Conservation (phyloP, 306 rosid genomes). For the Fagus crenata region DNA sequence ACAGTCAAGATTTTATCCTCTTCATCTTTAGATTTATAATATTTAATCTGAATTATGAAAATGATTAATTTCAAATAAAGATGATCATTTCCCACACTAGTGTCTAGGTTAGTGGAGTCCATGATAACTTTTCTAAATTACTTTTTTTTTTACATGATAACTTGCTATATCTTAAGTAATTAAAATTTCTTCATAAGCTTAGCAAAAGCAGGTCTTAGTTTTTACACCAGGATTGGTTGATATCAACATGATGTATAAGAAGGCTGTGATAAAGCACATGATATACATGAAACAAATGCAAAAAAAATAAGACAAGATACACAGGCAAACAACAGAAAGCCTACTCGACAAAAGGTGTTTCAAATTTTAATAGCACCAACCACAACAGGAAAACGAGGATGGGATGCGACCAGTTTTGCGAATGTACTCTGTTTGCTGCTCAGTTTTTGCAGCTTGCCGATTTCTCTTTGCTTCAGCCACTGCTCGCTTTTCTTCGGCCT, state of each 20-base stretch:
- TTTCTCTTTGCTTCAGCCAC: conserved; percentile 74
- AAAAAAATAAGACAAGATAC: background rate
- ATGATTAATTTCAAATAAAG: too few relatives aligned
- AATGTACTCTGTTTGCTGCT: conserved; percentile 72
- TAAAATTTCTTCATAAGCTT: background rate
- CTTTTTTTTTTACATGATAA: background rate
- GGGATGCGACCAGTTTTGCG: conserved; percentile 84
- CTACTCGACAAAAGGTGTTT: background rate
- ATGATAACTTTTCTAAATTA: background rate
- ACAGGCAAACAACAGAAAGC: background rate
- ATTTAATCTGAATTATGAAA: too few relatives aligned
- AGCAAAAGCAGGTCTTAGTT: background rate
- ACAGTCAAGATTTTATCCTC: too few relatives aligned
- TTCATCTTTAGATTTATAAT: too few relatives aligned
- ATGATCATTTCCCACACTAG: too few relatives aligned
- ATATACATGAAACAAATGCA: background rate
- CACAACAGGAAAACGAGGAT: conserved; percentile 62
- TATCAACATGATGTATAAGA: background rate
- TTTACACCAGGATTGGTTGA: conserved; percentile 15
- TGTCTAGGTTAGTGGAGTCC: background rate
- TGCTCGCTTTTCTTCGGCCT: conserved; percentile 90
- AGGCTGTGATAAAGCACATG: background rate
- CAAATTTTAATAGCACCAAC: conserved; percentile 58
- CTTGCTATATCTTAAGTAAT: background rate
- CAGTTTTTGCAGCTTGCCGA: conserved; percentile 69